These are phyloP conservation scores for Porphyrellus cyaneotinctus DNA, from an alignment of 768 basidiomycete species.

Conservation along the genomic window DNA sequence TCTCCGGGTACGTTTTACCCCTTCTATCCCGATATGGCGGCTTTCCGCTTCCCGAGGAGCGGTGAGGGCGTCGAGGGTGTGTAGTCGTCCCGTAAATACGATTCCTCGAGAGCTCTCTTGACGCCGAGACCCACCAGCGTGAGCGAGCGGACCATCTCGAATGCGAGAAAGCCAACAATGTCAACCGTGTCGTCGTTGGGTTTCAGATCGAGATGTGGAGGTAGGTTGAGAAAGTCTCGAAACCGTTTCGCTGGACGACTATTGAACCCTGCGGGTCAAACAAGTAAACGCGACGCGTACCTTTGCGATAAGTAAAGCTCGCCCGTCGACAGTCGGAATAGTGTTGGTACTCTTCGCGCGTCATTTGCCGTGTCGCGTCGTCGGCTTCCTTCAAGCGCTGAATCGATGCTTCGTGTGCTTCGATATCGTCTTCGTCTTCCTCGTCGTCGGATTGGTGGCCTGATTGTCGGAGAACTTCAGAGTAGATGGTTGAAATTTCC, in stretches of 20 bases:
- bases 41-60: slow-evolving; percentile 68
- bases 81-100: slow-evolving; percentile 62
- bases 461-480: slow-evolving; percentile 72
- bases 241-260: slow-evolving; percentile 76
- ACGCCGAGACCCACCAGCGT: slow-evolving; percentile 85
- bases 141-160: slow-evolving; percentile 94
- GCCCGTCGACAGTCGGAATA: slow-evolving; percentile 97
- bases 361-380: slow-evolving; percentile 93
- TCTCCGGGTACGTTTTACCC: slow-evolving; percentile 46
- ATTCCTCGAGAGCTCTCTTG: slow-evolving; percentile 74
- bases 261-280: not conserved
- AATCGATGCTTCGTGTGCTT: slow-evolving; percentile 93
- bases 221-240: slow-evolving; percentile 89
- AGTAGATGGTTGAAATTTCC: slow-evolving; percentile 91
- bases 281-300: slow-evolving; percentile 36
- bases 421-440: slow-evolving; percentile 94
- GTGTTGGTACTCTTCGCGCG: slow-evolving; percentile 93
- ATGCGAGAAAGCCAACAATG: slow-evolving; percentile 94
- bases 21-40: slow-evolving; percentile 40
- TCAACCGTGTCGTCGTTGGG: slow-evolving; percentile 93
- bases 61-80: slow-evolving; percentile 44
- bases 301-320: slow-evolving; percentile 95
- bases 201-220: slow-evolving; percentile 80
- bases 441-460: slow-evolving; percentile 89
- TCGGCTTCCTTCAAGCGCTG: slow-evolving; percentile 92